These are phyloP conservation scores for Umbelopsis sp. DNA, from an alignment of 371 early-diverging fungal species.

Conservation along the genomic window DNA sequence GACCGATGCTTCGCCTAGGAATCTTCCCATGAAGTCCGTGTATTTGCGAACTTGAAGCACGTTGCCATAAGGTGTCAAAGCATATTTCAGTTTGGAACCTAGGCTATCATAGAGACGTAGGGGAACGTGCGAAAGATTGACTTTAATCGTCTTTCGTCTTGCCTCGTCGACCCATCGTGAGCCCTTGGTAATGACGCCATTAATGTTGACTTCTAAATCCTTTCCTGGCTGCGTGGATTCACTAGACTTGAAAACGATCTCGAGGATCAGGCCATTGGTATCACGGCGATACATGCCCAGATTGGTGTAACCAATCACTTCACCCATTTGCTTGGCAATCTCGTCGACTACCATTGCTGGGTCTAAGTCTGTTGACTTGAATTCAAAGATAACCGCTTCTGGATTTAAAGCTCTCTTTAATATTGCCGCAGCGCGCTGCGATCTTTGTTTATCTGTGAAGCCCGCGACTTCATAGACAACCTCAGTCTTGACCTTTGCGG, in stretches of 20 bases:
- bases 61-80: no score
- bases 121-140: no score
- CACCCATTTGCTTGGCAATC: neutral
- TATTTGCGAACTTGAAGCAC: no score
- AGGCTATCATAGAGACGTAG: no score
- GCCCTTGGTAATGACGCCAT: neutral
- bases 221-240: neutral
- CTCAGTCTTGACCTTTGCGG: neutral
- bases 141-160: neutral
- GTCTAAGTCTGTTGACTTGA: neutral
- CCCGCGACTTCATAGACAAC: neutral
- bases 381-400: neutral
- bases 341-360: neutral
- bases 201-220: neutral
- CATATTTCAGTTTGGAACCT: no score
- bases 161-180: neutral
- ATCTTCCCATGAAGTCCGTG: no score
- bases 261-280: neutral
- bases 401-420: neutral
- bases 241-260: neutral
- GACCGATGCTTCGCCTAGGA: no score
- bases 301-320: neutral
- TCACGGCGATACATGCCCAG: neutral
- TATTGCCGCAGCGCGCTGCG: neutral
- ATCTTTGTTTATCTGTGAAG: neutral